Evolutionary conservation across 2,329 filamentous ascomycete species (phyloP).

Genomic region (Curvularia lunata): DNA sequence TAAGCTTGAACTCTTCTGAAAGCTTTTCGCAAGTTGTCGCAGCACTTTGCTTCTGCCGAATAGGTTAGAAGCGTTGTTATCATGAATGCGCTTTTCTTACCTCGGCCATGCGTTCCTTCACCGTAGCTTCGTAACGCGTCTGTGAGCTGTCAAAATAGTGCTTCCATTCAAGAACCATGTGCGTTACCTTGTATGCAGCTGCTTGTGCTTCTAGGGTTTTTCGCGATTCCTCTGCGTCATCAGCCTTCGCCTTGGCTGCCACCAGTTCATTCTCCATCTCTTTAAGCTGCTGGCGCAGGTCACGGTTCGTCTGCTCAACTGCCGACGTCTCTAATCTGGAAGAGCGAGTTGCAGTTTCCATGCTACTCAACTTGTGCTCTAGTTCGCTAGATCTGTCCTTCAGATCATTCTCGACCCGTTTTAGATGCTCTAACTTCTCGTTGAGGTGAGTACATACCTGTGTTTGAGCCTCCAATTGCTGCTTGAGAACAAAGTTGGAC

Average conservation of each 20-base stretch:
- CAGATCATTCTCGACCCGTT: slow-evolving; percentile 21
- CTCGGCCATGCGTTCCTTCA: slow-evolving; percentile 8
- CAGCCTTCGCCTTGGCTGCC: slow-evolving; percentile 3
- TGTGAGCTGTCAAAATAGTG: slow-evolving; percentile 3
- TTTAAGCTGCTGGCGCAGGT: slow-evolving; percentile 23
- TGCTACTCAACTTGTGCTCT: slow-evolving; percentile 22
- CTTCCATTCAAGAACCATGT: background rate
- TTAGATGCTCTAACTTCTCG: slow-evolving; percentile 12
- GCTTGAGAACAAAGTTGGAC: slow-evolving; percentile 21
- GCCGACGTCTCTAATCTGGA: slow-evolving; percentile 2
- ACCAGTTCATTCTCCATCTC: slow-evolving; percentile 19
- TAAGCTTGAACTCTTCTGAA: slow-evolving; percentile 13
- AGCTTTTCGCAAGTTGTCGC: slow-evolving; percentile 9
- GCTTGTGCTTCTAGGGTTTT: slow-evolving; percentile 14
- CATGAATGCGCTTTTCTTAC: background rate
- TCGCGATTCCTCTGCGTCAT: slow-evolving; percentile 12
- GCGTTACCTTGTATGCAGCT: slow-evolving; percentile 9
- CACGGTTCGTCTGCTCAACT: slow-evolving; percentile 15
- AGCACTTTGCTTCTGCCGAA: slow-evolving; percentile 3
- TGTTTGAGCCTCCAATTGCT: slow-evolving; percentile 26
- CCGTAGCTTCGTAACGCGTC: background rate
- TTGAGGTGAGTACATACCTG: slow-evolving; percentile 22
- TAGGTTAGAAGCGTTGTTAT: background rate
- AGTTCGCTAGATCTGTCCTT: slow-evolving; percentile 16
- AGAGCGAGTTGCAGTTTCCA: slow-evolving; percentile 10